These are phyloP conservation scores for Panellus pusillus DNA, from an alignment of 768 basidiomycete genomes.

Conservation along the genomic window DNA sequence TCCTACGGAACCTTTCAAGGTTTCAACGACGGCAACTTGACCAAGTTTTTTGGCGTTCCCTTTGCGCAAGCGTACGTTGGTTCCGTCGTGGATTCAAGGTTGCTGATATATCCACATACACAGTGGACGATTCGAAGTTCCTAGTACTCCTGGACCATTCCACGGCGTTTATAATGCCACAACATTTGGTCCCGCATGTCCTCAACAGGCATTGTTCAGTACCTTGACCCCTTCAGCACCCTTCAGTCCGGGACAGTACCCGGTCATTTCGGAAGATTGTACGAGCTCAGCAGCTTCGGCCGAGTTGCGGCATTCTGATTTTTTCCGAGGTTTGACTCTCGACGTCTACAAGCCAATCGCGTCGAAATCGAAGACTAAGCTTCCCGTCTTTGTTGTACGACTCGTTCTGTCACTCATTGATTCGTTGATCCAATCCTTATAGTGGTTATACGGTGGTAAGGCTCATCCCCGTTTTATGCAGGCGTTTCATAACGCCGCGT, in stretches of 20 bases:
- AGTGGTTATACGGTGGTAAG: slow-evolving; percentile 35
- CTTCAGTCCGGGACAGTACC: not conserved
- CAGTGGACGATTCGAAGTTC: slow-evolving; percentile 35
- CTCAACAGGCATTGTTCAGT: slow-evolving; percentile 32
- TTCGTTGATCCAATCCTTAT: not conserved
- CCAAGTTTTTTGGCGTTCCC: slow-evolving; percentile 40
- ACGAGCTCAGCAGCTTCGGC: not conserved
- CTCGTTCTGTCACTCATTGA: not conserved
- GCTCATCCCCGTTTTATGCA: not conserved
- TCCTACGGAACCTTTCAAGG: slow-evolving; percentile 30
- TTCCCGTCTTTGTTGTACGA: slow-evolving; percentile 35
- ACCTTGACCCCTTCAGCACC: not conserved
- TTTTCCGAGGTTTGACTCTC: slow-evolving; percentile 39
- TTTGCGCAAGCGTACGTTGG: slow-evolving; percentile 39
- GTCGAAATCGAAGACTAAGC: slow-evolving; percentile 23
- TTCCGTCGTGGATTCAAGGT: not conserved
- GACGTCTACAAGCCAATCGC: slow-evolving; percentile 39
- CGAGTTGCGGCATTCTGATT: not conserved
- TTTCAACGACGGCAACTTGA: slow-evolving; percentile 18
- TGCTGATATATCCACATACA: slow-evolving; percentile 25
- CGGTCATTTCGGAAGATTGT: slow-evolving; percentile 30
- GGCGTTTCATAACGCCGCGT: not conserved
- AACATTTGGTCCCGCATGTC: slow-evolving; percentile 38
- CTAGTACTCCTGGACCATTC: slow-evolving; percentile 31
- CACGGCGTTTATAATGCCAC: slow-evolving; percentile 34